phyloP scores from a whole-genome alignment of 129 eudicot species.

The Sambucus nigra region DNA sequence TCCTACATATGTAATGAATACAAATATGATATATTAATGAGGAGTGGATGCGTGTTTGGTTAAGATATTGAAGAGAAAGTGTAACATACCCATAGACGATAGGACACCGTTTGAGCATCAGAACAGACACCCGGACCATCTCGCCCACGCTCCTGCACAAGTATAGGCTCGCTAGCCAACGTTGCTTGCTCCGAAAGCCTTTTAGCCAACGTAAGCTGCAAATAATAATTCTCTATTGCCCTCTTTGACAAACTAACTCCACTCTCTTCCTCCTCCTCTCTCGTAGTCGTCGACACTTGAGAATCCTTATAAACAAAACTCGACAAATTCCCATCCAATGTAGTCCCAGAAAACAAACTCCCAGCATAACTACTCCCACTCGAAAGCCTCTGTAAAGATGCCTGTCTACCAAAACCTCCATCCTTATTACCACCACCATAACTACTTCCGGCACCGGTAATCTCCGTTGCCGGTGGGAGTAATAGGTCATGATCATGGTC shows the following conservation, averaged over 20 bases:
- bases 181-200: slow-evolving; percentile 52
- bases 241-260: slow-evolving; percentile 31
- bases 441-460: slow-evolving; percentile 1
- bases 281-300: slow-evolving; percentile 13
- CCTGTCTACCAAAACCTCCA: slow-evolving; percentile 20
- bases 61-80: neutral
- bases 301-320: slow-evolving; percentile 42
- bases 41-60: no score
- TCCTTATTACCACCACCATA: slow-evolving; percentile 1
- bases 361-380: slow-evolving; percentile 68
- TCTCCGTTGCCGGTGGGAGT: slow-evolving; percentile 20
- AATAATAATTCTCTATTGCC: slow-evolving; percentile 56
- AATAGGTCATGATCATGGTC: slow-evolving; percentile 22
- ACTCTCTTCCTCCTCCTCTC: slow-evolving; percentile 25
- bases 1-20: no score
- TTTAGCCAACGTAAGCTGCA: slow-evolving; percentile 72
- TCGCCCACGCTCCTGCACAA: slow-evolving; percentile 29
- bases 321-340: slow-evolving; percentile 44
- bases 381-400: slow-evolving; percentile 43
- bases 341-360: slow-evolving; percentile 68
- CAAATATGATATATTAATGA: no score
- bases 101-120: slow-evolving; percentile 69
- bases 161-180: slow-evolving; percentile 41
- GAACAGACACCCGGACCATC: slow-evolving; percentile 29
- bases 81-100: slow-evolving; percentile 73